Conservation (phyloP, 148 eudicot genomes). For the Rhododendron molle region DNA sequence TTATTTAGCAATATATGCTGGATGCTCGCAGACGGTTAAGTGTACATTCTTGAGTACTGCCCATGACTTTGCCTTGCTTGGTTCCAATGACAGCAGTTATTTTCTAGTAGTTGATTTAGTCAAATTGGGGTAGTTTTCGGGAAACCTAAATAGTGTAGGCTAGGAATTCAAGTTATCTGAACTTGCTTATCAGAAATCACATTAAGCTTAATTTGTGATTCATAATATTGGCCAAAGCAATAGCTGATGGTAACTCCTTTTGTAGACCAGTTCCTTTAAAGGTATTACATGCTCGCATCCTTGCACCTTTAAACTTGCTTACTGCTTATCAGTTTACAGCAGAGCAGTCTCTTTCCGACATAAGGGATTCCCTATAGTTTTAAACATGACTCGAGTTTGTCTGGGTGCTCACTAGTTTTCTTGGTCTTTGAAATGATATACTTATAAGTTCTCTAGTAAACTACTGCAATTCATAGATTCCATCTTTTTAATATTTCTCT, state of each 20-base stretch:
- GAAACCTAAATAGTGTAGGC: background rate
- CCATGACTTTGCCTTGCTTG: background rate
- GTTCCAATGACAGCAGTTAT: background rate
- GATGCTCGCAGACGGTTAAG: background rate
- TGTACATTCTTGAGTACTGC: background rate
- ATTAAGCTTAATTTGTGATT: background rate
- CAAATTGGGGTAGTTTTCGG: background rate
- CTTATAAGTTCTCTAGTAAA: background rate
- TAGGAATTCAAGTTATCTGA: background rate
- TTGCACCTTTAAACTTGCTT: background rate
- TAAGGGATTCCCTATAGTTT: background rate
- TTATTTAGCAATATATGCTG: background rate
- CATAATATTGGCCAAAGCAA: background rate
- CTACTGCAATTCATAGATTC: background rate
- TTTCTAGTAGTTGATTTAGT: background rate
- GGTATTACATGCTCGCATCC: background rate
- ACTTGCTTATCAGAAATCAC: background rate
- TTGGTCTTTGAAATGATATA: constrained; percentile 4
- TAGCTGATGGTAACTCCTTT: background rate
- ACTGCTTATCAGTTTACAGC: background rate
- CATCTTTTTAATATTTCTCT: background rate
- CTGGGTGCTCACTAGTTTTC: background rate
- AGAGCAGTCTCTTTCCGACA: background rate
- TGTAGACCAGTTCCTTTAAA: background rate
- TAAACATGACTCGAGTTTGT: background rate